These are phyloP conservation scores for Nitzschia palea DNA, from an alignment of 108 stramenopile genomes.

Conservation along the genomic window DNA sequence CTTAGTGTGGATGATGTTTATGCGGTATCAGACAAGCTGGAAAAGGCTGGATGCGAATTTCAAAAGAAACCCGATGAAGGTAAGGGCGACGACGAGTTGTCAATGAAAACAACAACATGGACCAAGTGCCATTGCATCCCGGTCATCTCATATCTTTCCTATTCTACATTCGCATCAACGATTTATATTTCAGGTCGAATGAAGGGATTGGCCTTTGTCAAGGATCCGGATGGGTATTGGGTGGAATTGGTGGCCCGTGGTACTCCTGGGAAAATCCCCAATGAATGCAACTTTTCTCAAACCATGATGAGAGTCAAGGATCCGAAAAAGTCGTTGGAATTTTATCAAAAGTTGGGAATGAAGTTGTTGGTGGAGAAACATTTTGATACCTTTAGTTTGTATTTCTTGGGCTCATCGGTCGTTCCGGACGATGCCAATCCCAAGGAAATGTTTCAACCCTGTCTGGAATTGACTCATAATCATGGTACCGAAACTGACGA, in stretches of 20 bases:
- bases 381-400: conserved; percentile 90
- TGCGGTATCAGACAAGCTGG: conserved; percentile 72
- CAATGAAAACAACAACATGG: too few relatives aligned
- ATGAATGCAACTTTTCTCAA: conserved; percentile 87
- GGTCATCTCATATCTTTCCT: too few relatives aligned
- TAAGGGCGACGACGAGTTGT: not conserved
- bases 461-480: conserved; percentile 94
- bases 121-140: too few relatives aligned
- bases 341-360: conserved; percentile 90
- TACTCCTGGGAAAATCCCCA: conserved; percentile 37
- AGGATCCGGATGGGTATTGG: conserved; percentile 91
- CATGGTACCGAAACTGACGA: conserved; percentile 91
- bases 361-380: conserved; percentile 74
- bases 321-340: conserved; percentile 79
- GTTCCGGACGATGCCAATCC: conserved; percentile 41
- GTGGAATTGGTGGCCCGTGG: conserved; percentile 77
- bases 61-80: conserved; percentile 95
- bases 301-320: conserved; percentile 98
- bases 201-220: conserved; percentile 92
- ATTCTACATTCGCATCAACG: too few relatives aligned
- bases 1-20: conserved; percentile 82
- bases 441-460: conserved; percentile 62
- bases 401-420: conserved; percentile 85
- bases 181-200: conserved; percentile 43
- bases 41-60: conserved; percentile 80